Percentiles rank a stretch among this genome's conserved stretches.
Evolutionary conservation across 1,139 yeast species (phyloP).

Genomic region (Sugiyamaella japonica): DNA sequence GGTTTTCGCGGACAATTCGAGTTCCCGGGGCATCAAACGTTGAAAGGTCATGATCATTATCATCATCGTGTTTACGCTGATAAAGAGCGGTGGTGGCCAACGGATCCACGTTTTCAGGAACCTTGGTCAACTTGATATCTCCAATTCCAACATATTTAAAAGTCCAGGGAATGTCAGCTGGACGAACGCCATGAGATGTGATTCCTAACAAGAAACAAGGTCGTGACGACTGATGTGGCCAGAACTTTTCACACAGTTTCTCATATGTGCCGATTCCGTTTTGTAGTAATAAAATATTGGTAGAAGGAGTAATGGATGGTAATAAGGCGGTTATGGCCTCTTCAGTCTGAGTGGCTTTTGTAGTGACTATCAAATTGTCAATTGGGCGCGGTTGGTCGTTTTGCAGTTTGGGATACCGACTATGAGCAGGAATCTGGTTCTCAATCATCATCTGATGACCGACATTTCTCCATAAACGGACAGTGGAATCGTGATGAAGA

Average conservation of each 20-base stretch:
- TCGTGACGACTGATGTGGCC: conserved; percentile 48
- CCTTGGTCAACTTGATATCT: conserved; percentile 48
- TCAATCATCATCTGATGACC: conserved; percentile 24
- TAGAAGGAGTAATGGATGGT: conserved; percentile 44
- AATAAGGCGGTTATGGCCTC: conserved; percentile 50
- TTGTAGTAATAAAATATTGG: conserved; percentile 69
- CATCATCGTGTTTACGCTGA: not conserved
- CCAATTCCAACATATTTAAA: conserved; percentile 72
- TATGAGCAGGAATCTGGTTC: conserved; percentile 22
- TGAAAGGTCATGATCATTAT: not conserved
- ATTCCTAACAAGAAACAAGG: conserved; percentile 74
- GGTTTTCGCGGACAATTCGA: conserved; percentile 7
- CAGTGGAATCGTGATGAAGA: conserved; percentile 43
- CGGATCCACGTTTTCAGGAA: conserved; percentile 18
- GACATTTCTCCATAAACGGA: conserved; percentile 27
- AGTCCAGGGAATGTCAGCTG: conserved; percentile 37
- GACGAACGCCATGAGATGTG: conserved; percentile 75
- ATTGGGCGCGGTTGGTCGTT: conserved; percentile 36
- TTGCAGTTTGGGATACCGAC: conserved; percentile 14
- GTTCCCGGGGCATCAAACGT: conserved; percentile 1
- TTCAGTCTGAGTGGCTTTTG: conserved; percentile 61
- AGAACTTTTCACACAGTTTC: conserved; percentile 51
- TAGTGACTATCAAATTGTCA: conserved; percentile 57
- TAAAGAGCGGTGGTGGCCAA: too few relatives aligned
- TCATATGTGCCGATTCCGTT: conserved; percentile 75